Base-by-base conservation (phyloP, 208 protist genomes). In the Giardia muris region DNA sequence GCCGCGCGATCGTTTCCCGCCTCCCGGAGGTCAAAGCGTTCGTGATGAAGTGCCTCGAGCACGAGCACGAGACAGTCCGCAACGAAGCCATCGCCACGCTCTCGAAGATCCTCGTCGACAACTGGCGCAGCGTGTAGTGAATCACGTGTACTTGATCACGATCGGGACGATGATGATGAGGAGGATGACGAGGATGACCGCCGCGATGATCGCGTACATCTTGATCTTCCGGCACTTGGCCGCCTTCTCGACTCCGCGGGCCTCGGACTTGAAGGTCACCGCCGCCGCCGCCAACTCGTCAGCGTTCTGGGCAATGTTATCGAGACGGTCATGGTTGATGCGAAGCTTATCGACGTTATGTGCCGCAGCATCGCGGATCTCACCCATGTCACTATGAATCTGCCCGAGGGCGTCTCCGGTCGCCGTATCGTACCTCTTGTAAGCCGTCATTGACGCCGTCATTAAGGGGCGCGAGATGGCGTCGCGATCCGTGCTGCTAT, bases 181-280 rank as follows among this genome's bases (percentile, higher is more conserved):
- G 57, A 76, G 57, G 30, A 76, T 76, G 57, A 76, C 57, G 19
- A 76, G 57, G 10, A 76, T 76, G 30, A 76, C 30, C 57, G 57
- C 57, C 19, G 57, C 57, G 10, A 76, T 76, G 57, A 76, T 76
- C 57, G 57, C 57, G 57, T 76, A 76, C 57, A 76, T 76, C 57
- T 76, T 76, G 30, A 76, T 76, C 57, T 76, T 76, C 19, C 57
- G 57, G 57, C 57, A 76, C 57, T 76, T 76, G 10, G 57, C 57
- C 30, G 57, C 57, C 57, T 76, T 76, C 57, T 76, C 57, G 19
- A 76, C 57, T 10, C 57, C 19, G 10, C 30, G 10, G 10, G 57
- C 57, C 30, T 76, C 57, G 19, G 57, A 76, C 57, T 76, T 76
- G 30, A 76, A 76, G 57, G 57, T 30, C 19, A 39, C 57, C 30